Evolutionary conservation across 768 basidiomycete species (phyloP), one percentile per base, ranked within the genome.

Genomic region (Tylopilus sp.): DNA sequence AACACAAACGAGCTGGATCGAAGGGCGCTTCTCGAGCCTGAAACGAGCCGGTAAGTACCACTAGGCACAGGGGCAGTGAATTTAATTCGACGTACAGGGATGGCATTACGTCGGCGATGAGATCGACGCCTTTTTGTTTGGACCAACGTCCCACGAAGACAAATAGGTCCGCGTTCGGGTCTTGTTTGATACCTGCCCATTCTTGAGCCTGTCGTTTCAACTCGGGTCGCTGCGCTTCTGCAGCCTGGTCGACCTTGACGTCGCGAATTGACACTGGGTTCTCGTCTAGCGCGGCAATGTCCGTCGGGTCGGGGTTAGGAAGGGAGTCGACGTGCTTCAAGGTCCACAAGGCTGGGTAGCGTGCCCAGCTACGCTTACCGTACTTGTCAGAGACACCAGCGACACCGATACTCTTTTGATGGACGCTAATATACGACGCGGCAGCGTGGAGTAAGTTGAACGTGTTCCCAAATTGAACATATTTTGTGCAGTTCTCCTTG

Each of bases 121-220:
- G 75, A 72, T 97, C 94, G n/a, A 97, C 92, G 71, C 90, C 94
- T 71, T 97, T 97, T 70, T 97, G 94, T 70, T 95, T 97, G 6
- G 94, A 97, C 94, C 94, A 97, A 56, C 94, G 87, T 66, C 94
- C 94, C 57, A 97, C 94, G 70, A 97, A 95, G 56, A 97, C 94
- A 65, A 97, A 95, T 42, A 97, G 69, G 67, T 95, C 91, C 2
- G 92, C 83, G 36, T 89, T 74, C 1, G 94, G 87, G 62, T 95
- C 92, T 62, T 95, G 93, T 65, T 85, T 87, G 71, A 97, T 86
- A 43, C 86, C 84, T 33, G 94, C 94, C 94, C 94, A 97, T 68
- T 95, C 91, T 61, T 97, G 94, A 10, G 93, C 90, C 64, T 93
- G 89, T 12, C 91, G 83, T 71, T 97, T 95, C 65, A 80, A 71